Conservation (phyloP, 1,284 basidiomycete species). For the Pseudozyma sp. region DNA sequence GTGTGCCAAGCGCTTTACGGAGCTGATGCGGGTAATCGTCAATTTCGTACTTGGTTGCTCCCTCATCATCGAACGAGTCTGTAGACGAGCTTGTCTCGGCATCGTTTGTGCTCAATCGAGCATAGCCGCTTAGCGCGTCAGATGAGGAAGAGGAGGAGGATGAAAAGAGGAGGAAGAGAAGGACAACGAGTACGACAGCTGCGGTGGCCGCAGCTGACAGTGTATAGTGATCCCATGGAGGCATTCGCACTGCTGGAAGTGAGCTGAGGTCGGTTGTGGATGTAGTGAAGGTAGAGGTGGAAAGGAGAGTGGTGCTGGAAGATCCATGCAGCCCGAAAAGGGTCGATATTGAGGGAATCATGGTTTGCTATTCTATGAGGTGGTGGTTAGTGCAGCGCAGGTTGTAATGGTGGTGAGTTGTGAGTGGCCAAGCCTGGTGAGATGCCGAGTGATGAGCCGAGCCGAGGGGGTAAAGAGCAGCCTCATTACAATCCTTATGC, state of each 20-base stretch:
- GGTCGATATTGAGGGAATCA: constrained; percentile 30
- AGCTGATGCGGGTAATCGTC: constrained; percentile 21
- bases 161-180: neutral
- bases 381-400: neutral
- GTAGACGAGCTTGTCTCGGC: neutral
- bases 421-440: neutral
- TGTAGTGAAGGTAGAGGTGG: neutral
- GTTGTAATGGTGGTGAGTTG: neutral
- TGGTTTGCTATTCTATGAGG: neutral
- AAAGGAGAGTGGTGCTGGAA: neutral
- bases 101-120: constrained; percentile 2
- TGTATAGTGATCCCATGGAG: constrained; percentile 17
- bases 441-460: too few relatives aligned
- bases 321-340: neutral
- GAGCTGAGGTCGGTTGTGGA: neutral
- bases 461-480: too few relatives aligned
- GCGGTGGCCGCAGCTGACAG: constrained; percentile 7
- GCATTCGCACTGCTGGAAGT: neutral
- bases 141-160: neutral
- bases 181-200: constrained; percentile 5
- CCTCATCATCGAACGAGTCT: neutral
- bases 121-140: constrained; percentile 2
- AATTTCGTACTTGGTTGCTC: constrained; percentile 10
- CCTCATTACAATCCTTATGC: too few relatives aligned
- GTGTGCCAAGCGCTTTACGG: constrained; percentile 26